phyloP scores from a whole-genome alignment of 1,284 basidiomycete genomes.

The Sanghuangporus baumii region DNA sequence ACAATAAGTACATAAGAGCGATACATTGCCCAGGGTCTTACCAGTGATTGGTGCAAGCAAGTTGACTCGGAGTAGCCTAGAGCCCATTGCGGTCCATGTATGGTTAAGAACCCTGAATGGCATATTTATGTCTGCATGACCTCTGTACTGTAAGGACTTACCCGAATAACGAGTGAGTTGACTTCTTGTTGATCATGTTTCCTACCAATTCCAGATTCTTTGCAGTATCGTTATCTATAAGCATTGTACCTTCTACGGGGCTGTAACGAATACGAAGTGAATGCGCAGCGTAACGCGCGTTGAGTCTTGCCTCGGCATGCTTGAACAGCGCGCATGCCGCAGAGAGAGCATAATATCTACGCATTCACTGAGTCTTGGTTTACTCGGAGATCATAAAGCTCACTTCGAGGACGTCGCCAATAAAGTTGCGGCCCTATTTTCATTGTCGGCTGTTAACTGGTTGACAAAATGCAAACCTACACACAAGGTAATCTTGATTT shows the following conservation, averaged over 20 bases:
- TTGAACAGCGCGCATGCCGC: conserved; percentile 84
- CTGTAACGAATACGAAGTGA: conserved; percentile 80
- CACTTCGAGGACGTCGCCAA: conserved; percentile 75
- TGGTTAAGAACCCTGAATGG: conserved; percentile 59
- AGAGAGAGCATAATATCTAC: conserved; percentile 82
- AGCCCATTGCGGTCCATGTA: conserved; percentile 86
- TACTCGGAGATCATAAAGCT: conserved; percentile 20
- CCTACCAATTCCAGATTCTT: conserved; percentile 83
- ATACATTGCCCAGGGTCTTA: conserved; percentile 24
- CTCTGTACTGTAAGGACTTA: conserved; percentile 30
- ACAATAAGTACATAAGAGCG: background rate
- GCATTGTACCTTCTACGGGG: conserved; percentile 83
- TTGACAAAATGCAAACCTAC: conserved; percentile 74
- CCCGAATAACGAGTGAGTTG: conserved; percentile 69
- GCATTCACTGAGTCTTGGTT: background rate
- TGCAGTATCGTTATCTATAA: conserved; percentile 86
- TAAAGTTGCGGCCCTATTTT: conserved; percentile 68
- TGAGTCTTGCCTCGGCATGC: conserved; percentile 61
- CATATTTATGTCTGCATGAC: background rate
- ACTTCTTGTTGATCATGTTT: conserved; percentile 64
- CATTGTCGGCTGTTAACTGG: conserved; percentile 71
- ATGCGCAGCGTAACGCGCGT: conserved; percentile 60
- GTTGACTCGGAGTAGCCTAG: conserved; percentile 71
- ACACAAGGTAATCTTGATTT: background rate
- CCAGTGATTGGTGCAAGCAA: conserved; percentile 82